These are phyloP conservation scores for Nissolia schottii DNA, from an alignment of 306 rosid genomes.

Conservation along the genomic window DNA sequence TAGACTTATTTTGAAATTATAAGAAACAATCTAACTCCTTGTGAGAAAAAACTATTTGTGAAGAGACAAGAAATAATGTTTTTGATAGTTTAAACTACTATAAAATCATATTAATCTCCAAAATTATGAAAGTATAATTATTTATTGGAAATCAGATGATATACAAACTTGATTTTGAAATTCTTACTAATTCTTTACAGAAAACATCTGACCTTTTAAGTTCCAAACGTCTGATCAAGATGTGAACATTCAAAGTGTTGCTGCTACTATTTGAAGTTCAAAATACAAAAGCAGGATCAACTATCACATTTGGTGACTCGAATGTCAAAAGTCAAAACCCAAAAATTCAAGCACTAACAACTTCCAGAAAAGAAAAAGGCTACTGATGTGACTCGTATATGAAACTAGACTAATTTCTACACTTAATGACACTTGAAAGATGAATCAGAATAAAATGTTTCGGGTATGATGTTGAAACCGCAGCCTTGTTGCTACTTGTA, in stretches of 20 bases:
- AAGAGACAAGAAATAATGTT: background rate
- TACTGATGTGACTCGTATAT: background rate
- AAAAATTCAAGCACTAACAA: background rate
- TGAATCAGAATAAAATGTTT: background rate
- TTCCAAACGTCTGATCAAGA: background rate
- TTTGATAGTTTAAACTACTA: background rate
- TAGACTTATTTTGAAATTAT: background rate
- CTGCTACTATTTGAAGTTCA: background rate
- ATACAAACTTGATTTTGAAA: background rate
- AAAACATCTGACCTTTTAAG: background rate
- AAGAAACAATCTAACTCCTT: background rate
- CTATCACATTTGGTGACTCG: background rate
- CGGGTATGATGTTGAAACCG: background rate
- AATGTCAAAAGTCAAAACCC: background rate
- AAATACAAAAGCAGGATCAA: background rate
- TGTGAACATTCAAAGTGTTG: background rate
- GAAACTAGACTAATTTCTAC: background rate
- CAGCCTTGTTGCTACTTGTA: background rate
- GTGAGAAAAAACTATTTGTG: background rate
- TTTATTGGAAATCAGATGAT: background rate
- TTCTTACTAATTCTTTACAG: background rate
- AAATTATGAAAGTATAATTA: background rate
- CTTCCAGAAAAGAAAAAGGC: background rate
- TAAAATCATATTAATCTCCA: background rate
- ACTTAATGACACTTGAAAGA: background rate